Base-by-base conservation (phyloP, 1,284 basidiomycete species). In the Boletus mariae region DNA sequence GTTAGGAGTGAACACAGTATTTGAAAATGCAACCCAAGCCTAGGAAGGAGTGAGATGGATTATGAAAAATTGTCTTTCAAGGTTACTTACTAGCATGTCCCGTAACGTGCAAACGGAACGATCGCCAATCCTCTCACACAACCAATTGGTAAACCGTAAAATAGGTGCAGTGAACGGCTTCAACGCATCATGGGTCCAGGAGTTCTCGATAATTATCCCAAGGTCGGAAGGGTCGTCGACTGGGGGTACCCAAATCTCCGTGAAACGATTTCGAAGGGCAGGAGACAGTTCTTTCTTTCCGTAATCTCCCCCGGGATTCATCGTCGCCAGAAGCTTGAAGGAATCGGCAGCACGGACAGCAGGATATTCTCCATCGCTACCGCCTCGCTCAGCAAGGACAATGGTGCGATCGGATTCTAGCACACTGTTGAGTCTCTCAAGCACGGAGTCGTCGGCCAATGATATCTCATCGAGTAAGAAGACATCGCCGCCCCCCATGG, bases 241-340 rank as follows among this genome's bases (percentile, higher is more conserved):
- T 12, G 88, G 77, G 3, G 97, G 96, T 0, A 99, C 97, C 95
- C 95, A 99, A 42, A 99, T 97, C 69, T 99, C 97, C 10, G 97
- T 99, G 73, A 99, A 99, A 13, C 97, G 87, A 73, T 99, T 99
- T 26, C 97, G 84, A 44, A 99, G 77, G 0, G 97, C 97, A 28
- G 96, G 96, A 1, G 95, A 98, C 4, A 99, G 78, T 68, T 99
- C 97, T 70, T 99, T 99, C 76, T 99, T 99, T 38, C 97, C 97
- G 63, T 97, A 99, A 69, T 99, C 97, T 35, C 97, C 97, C 34
- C 97, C 97, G 0, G 97, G 97, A 69, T 99, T 99, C 97, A 99
- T 99, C 0, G 97, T 99, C 1, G 97, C 95, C 0, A 98, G 78
- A 37, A 99, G 83, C 67, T 96, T 89, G 78, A 99, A 99, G 3